Evolutionary conservation across 83 land plant genomes (phyloP).

Genomic region (Picea abies): DNA sequence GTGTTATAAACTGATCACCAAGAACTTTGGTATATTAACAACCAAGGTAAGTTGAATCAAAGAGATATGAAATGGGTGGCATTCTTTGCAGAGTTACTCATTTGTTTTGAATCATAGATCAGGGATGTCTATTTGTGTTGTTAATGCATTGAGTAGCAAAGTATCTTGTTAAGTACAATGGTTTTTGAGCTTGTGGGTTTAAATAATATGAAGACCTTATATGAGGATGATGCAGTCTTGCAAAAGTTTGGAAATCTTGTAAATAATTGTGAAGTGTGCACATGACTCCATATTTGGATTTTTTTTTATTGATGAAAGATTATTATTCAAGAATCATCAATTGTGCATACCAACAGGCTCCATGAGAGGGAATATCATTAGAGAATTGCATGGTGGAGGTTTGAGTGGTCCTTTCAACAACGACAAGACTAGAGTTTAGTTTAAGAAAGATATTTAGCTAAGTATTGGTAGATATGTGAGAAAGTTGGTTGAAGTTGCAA

Average conservation of each 20-base stretch:
- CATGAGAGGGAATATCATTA: too few relatives aligned
- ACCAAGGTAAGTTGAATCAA: background rate
- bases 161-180: background rate
- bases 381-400: background rate
- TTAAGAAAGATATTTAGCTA: background rate
- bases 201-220: background rate
- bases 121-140: background rate
- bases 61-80: background rate
- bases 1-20: background rate
- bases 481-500: background rate
- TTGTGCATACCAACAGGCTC: background rate
- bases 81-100: background rate
- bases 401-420: background rate
- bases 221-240: background rate
- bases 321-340: background rate
- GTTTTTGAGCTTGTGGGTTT: background rate
- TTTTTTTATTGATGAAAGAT: background rate
- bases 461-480: background rate
- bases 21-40: background rate
- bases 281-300: background rate
- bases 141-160: background rate
- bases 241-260: background rate
- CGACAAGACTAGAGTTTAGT: background rate
- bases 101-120: background rate
- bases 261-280: background rate